Conservation (phyloP, 2,329 filamentous ascomycete genomes). For the Aquanectria penicillioides region DNA sequence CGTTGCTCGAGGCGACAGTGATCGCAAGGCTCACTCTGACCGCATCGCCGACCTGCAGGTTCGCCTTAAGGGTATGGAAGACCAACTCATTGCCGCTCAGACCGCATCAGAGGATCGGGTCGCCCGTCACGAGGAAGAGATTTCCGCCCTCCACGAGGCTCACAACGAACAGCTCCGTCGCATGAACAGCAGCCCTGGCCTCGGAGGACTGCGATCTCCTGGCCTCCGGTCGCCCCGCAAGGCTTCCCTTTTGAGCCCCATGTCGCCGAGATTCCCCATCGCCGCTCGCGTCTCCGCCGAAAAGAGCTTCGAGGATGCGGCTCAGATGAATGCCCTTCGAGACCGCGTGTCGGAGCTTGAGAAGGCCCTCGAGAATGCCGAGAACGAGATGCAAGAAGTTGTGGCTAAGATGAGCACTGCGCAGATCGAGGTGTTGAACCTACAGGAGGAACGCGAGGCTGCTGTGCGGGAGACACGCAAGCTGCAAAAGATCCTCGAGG, state of each 20-base stretch:
- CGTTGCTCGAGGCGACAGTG: conserved; percentile 83
- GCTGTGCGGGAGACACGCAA: conserved; percentile 76
- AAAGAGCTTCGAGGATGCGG: conserved; percentile 76
- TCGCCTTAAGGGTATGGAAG: conserved; percentile 83
- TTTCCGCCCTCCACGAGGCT: conserved; percentile 78
- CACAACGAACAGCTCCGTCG: conserved; percentile 82
- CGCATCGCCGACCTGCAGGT: conserved; percentile 87
- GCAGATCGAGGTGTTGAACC: conserved; percentile 83
- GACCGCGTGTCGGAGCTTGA: conserved; percentile 86
- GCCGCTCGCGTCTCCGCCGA: conserved; percentile 63
- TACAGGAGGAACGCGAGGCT: conserved; percentile 79
- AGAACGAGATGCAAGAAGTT: conserved; percentile 84
- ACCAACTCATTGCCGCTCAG: conserved; percentile 84
- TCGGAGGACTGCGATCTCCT: conserved; percentile 47
- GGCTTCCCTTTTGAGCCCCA: conserved; percentile 49
- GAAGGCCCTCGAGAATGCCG: conserved; percentile 67
- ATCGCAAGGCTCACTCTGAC: conserved; percentile 81
- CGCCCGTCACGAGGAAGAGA: conserved; percentile 85
- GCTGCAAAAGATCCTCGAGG: conserved; percentile 73
- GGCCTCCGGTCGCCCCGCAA: conserved; percentile 45
- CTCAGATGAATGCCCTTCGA: conserved; percentile 79
- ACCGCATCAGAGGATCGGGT: conserved; percentile 87
- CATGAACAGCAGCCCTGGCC: conserved; percentile 62
- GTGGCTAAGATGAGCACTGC: conserved; percentile 82
- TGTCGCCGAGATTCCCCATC: conserved; percentile 48